Percentiles rank a stretch among this genome's conserved stretches.
Evolutionary conservation across 805 yeast genomes (phyloP).

Genomic region (Spathaspora girioi): DNA sequence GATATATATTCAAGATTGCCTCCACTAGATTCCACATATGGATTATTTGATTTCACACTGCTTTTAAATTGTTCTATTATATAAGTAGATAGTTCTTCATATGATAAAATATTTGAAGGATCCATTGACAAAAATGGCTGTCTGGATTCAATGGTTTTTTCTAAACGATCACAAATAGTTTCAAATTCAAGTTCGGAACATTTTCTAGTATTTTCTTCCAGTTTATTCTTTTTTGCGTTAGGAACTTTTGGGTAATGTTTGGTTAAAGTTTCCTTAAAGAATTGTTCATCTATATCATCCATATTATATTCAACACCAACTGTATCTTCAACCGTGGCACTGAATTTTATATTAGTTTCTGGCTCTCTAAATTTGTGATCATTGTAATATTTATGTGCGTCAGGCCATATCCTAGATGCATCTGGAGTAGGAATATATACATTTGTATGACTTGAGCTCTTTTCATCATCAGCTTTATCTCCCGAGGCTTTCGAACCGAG

Average conservation of each 20-base stretch:
- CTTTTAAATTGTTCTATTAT: constrained; percentile 33
- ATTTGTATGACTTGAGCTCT: constrained; percentile 2
- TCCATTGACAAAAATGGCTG: constrained; percentile 90
- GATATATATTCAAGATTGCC: constrained; percentile 38
- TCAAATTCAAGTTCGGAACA: constrained; percentile 88
- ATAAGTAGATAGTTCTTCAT: constrained; percentile 61
- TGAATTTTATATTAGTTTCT: constrained; percentile 75
- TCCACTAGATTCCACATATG: constrained; percentile 23
- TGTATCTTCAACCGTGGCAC: constrained; percentile 96
- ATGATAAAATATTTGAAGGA: constrained; percentile 69
- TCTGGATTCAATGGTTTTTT: constrained; percentile 66
- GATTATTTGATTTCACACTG: constrained; percentile 20
- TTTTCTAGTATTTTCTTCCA: constrained; percentile 15
- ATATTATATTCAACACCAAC: constrained; percentile 80
- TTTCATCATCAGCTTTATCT: constrained; percentile 19
- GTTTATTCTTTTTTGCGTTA: constrained; percentile 9
- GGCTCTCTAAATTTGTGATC: constrained; percentile 65
- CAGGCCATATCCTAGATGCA: constrained; percentile 81
- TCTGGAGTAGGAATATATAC: constrained; percentile 96
- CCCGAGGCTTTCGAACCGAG: constrained; percentile 30
- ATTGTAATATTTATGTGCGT: constrained; percentile 66
- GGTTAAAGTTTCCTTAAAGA: constrained; percentile 42
- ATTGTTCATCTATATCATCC: constrained; percentile 85
- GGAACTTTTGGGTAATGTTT: constrained; percentile 26
- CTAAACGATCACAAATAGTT: constrained; percentile 67